Evolutionary conservation across 805 yeast species (phyloP).

Genomic region (Lachancea sp.): DNA sequence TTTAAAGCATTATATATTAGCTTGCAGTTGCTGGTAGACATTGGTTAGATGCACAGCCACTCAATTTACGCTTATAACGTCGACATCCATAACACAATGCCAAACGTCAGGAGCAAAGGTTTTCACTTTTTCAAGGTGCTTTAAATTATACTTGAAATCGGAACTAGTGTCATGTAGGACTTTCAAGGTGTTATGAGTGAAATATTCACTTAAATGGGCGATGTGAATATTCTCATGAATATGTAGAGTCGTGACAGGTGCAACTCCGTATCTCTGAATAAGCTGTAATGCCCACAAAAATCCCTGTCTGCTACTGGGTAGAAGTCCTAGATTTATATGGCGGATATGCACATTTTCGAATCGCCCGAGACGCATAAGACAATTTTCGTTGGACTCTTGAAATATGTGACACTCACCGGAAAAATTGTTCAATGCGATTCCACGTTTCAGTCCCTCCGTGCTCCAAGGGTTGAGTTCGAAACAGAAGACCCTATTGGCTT

Average conservation of each 20-base stretch:
- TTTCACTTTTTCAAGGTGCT: conserved; percentile 59
- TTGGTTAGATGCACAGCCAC: not conserved
- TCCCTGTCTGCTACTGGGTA: conserved; percentile 63
- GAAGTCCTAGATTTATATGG: conserved; percentile 71
- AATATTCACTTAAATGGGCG: conserved; percentile 31
- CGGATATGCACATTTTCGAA: conserved; percentile 18
- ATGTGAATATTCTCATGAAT: conserved; percentile 69
- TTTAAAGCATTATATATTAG: too few species aligned
- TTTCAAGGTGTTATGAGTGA: conserved; percentile 8
- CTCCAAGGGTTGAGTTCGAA: conserved; percentile 90
- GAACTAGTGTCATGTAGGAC: conserved; percentile 7
- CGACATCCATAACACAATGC: conserved; percentile 57
- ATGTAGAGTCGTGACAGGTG: conserved; percentile 39
- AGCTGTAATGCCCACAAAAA: conserved; percentile 45
- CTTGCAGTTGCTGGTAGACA: not conserved
- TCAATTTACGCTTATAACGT: not conserved
- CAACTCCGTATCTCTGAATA: conserved; percentile 8
- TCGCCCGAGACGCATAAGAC: conserved; percentile 37
- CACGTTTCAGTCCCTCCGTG: conserved; percentile 58
- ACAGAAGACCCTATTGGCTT: conserved; percentile 51
- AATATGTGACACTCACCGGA: conserved; percentile 39
- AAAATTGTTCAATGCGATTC: conserved; percentile 42
- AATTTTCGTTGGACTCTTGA: conserved; percentile 54
- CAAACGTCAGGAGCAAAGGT: conserved; percentile 84
- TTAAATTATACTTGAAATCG: conserved; percentile 9